phyloP scores from a whole-genome alignment of 129 eudicot species.

The Solidago caesia region DNA sequence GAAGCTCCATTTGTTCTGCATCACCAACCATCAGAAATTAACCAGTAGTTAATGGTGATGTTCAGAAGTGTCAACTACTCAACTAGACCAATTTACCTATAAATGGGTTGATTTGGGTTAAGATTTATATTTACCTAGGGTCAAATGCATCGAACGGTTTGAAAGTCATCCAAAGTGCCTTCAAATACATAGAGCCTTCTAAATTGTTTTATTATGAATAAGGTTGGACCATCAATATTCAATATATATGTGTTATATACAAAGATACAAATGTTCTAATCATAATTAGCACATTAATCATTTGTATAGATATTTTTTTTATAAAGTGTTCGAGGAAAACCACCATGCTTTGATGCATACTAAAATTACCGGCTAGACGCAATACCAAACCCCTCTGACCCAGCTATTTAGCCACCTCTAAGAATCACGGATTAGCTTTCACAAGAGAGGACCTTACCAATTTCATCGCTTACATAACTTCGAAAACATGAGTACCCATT shows the following conservation, averaged over 20 bases:
- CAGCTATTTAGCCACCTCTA: neutral
- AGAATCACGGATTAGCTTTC: neutral
- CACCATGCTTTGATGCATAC: neutral
- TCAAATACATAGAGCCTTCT: too few species aligned
- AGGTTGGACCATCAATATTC: too few species aligned
- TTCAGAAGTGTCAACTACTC: too few species aligned
- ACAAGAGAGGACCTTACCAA: conserved; percentile 34
- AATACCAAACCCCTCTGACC: neutral
- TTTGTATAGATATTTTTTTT: too few species aligned
- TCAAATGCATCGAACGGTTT: too few species aligned
- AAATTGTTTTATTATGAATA: too few species aligned
- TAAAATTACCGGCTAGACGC: neutral
- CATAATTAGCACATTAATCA: too few species aligned
- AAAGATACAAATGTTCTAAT: too few species aligned
- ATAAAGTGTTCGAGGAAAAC: neutral
- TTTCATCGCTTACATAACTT: conserved; percentile 49
- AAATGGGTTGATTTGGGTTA: neutral
- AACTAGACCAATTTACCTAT: neutral
- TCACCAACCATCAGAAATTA: conserved; percentile 11
- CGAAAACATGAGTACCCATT: conserved; percentile 91
- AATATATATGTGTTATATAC: too few species aligned
- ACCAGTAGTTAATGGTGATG: too few species aligned
- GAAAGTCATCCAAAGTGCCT: too few species aligned
- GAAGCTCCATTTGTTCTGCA: conserved; percentile 36
- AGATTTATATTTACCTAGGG: too few species aligned